These are phyloP conservation scores for Neonectria magnoliae DNA, from an alignment of 2,329 filamentous ascomycete genomes.

Conservation along the genomic window DNA sequence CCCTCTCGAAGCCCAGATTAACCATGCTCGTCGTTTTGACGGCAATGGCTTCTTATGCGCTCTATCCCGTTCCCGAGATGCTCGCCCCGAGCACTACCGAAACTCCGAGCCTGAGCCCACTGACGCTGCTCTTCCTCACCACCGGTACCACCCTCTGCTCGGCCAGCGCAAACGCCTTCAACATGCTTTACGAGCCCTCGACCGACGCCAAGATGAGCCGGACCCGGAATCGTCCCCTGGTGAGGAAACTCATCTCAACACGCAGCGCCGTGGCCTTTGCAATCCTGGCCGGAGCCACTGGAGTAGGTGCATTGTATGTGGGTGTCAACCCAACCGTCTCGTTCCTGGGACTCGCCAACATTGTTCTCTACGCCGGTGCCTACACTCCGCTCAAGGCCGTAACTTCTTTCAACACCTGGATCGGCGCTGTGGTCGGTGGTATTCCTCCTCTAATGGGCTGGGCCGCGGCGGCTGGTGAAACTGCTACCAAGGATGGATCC, in stretches of 20 bases:
- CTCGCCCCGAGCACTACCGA: conserved; percentile 72
- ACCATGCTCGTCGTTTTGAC: conserved; percentile 91
- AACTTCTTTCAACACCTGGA: conserved; percentile 91
- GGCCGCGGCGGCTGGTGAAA: conserved; percentile 92
- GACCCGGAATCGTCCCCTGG: conserved; percentile 90
- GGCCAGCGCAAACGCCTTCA: conserved; percentile 92
- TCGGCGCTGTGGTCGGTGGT: conserved; percentile 89
- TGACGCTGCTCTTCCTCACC: conserved; percentile 93
- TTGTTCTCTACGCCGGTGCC: conserved; percentile 86
- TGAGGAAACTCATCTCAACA: conserved; percentile 79
- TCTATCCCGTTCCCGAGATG: conserved; percentile 92
- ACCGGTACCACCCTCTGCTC: conserved; percentile 87
- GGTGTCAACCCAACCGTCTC: conserved; percentile 96
- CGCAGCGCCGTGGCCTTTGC: conserved; percentile 83
- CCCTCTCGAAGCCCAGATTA: conserved; percentile 94
- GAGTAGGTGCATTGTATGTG: conserved; percentile 79
- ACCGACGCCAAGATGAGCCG: conserved; percentile 93
- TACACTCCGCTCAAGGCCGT: conserved; percentile 95
- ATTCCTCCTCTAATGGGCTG: conserved; percentile 98
- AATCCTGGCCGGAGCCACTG: conserved; percentile 73
- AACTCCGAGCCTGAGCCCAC: conserved; percentile 85
- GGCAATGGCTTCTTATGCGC: conserved; percentile 88
- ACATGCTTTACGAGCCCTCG: conserved; percentile 94
- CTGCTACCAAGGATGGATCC: conserved; percentile 77
- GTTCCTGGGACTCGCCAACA: conserved; percentile 84